Percentiles rank a stretch among this genome's conserved stretches.
Evolutionary conservation across 495 filamentous ascomycete genomes (phyloP).

Genomic region (Haplographium delicatum): DNA sequence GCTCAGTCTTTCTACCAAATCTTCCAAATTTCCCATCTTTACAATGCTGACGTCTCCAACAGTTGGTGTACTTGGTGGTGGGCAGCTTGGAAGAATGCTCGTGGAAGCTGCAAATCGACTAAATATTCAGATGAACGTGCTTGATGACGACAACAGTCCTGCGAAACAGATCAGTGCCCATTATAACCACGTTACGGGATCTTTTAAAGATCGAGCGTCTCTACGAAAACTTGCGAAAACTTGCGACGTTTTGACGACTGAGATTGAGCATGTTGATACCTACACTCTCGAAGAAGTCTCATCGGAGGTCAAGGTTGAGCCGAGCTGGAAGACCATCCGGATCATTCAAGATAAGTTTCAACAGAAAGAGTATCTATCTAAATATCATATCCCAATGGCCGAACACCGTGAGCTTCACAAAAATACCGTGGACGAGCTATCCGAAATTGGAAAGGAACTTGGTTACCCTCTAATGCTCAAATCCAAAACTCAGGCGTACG

Average conservation of each 20-base stretch:
- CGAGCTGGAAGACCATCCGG: constrained; percentile 82
- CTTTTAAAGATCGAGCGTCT: constrained; percentile 72
- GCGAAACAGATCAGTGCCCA: constrained; percentile 88
- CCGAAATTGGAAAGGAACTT: constrained; percentile 55
- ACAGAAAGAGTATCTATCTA: constrained; percentile 77
- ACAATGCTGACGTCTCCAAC: too few relatives aligned
- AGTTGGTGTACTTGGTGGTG: constrained; percentile 67
- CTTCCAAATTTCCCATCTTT: too few relatives aligned
- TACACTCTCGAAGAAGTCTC: constrained; percentile 82
- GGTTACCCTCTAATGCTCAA: constrained; percentile 95
- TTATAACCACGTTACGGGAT: constrained; percentile 70
- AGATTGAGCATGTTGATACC: constrained; percentile 97
- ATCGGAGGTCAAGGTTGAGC: constrained; percentile 62
- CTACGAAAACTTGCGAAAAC: constrained; percentile 70
- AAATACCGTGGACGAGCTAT: constrained; percentile 43
- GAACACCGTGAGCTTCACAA: constrained; percentile 54
- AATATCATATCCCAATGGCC: constrained; percentile 64
- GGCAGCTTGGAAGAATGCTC: constrained; percentile 94
- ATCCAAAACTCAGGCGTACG: constrained; percentile 86
- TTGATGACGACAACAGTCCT: constrained; percentile 74
- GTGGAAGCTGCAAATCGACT: constrained; percentile 83
- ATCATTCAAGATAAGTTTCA: constrained; percentile 94
- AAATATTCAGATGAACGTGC: constrained; percentile 72
- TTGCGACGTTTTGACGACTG: constrained; percentile 87
- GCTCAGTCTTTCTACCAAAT: too few relatives aligned